phyloP scores from a whole-genome alignment of 2,329 filamentous ascomycete genomes.

The Teratosphaeria nubilosa region DNA sequence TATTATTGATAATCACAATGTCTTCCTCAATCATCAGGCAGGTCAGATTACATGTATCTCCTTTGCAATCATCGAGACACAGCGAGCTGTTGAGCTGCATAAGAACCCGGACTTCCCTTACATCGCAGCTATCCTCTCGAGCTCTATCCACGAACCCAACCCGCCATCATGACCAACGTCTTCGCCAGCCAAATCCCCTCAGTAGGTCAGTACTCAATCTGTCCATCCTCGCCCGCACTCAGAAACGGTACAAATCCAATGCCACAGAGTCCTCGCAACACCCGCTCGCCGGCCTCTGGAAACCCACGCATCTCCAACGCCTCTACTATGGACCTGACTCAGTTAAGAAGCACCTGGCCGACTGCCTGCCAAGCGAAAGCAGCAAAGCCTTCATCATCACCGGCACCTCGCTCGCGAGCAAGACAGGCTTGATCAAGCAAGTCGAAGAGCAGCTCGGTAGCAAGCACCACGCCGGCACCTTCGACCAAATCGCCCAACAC shows the following conservation, averaged over 20 bases:
- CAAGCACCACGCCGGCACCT: slow-evolving; percentile 45
- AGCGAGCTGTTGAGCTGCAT: background rate
- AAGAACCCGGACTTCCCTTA: background rate
- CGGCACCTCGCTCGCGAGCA: slow-evolving; percentile 43
- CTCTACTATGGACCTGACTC: slow-evolving; percentile 42
- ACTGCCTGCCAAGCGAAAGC: slow-evolving; percentile 31
- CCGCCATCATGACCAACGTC: slow-evolving; percentile 4
- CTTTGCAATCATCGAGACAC: background rate
- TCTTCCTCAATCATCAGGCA: background rate
- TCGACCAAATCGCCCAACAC: slow-evolving; percentile 46
- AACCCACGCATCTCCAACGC: slow-evolving; percentile 39
- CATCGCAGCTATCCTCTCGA: background rate
- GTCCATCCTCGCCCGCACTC: background rate
- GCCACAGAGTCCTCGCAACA: slow-evolving; percentile 35
- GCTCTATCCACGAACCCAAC: background rate
- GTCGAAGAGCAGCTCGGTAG: slow-evolving; percentile 40
- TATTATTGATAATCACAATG: background rate
- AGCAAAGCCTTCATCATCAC: slow-evolving; percentile 51
- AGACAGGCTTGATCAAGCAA: slow-evolving; percentile 42
- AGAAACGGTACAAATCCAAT: slow-evolving; percentile 24
- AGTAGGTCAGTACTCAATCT: slow-evolving; percentile 8
- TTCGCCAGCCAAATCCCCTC: slow-evolving; percentile 4
- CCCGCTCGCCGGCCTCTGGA: slow-evolving; percentile 41
- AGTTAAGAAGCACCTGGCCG: slow-evolving; percentile 38
- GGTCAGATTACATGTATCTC: background rate